These are phyloP conservation scores for Eustoma russellianum DNA, from an alignment of 257 asterid species.

Conservation along the genomic window DNA sequence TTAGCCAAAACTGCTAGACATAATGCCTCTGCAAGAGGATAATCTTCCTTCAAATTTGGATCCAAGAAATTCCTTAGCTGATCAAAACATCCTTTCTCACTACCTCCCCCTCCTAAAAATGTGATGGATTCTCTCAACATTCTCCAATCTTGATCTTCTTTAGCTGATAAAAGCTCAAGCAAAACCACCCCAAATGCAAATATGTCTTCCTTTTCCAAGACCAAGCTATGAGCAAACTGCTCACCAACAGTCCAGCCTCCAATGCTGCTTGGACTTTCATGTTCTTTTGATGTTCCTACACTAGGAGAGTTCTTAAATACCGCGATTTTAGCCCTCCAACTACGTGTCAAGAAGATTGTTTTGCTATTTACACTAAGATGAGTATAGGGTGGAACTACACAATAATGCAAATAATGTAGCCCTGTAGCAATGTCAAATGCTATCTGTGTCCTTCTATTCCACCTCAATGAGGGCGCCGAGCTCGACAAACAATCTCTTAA, in stretches of 20 bases:
- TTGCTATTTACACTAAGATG: conserved; percentile 31
- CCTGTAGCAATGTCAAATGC: conserved; percentile 66
- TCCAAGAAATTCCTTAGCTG: conserved; percentile 54
- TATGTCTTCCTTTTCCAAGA: conserved; percentile 39
- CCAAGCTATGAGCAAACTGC: conserved; percentile 8
- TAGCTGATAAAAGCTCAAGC: conserved; percentile 52
- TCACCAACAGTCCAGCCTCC: conserved; percentile 23
- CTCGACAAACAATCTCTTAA: conserved; percentile 35
- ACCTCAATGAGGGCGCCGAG: conserved; percentile 24
- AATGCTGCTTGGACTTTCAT: conserved; percentile 5
- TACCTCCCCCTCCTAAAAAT: conserved; percentile 33
- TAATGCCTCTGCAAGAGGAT: conserved; percentile 66
- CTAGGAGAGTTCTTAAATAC: conserved; percentile 20
- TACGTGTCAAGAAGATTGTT: conserved; percentile 36
- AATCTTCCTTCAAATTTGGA: conserved; percentile 51
- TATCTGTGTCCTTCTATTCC: conserved; percentile 52
- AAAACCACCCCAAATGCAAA: conserved; percentile 56
- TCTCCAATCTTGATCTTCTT: conserved; percentile 33
- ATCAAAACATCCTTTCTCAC: conserved; percentile 55
- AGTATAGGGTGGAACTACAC: conserved; percentile 42
- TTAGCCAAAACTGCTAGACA: conserved; percentile 70
- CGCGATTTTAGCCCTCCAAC: conserved; percentile 62
- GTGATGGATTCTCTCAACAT: conserved; percentile 30
- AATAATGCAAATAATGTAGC: conserved; percentile 56
- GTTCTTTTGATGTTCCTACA: conserved; percentile 14